Base-by-base conservation (phyloP, 306 rosid species). In the Oemleria cerasiformis region DNA sequence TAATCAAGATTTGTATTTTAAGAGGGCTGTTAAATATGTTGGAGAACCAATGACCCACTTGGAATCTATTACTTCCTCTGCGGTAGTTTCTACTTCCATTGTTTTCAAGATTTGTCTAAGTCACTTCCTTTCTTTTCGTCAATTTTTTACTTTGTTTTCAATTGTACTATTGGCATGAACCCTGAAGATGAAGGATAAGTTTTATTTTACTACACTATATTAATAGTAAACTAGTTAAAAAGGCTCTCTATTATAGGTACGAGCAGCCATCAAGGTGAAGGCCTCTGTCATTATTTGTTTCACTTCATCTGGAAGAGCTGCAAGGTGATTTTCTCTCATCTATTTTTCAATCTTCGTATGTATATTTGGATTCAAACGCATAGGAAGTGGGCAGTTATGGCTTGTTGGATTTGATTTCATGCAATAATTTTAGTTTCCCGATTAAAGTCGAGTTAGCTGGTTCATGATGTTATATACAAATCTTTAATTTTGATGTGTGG, bases 41-140 rank as follows among this genome's bases (percentile, higher is more conserved):
- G 98, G 97, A 73, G 97, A 93, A 79, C 97, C 98, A 25, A 90
- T 93, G 98, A 74, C 89, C 80, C 98, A 93, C 83, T 80, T 93
- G 83, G 98, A 93, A 84, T 88, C 98, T 39, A 93, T 93, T 86
- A 86, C 96, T 59, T 93, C 98, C 78, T 83, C 98, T 65, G 97
- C 97, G 87, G 98, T 93, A 87, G 49, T 71, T 63, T 62, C 65
- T 74, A 60, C 34, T 41, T 68, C 39, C 60, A 8, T 38, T 56
- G 51, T 23, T 50, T 73, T 42, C 55, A 30, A 2, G 36, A 30
- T 30, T 30, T 30, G 36, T 30, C 36, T 30, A 30, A 30, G 36
- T 30, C 19, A 58, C 14, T 5, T 56, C 13, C 3, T 54, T 9
- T 20, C 11, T 58, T 30, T 21, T 66, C 21, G 36, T 30, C 36